Evolutionary conservation across 768 basidiomycete species (phyloP), one percentile per base, ranked within the genome.

Genomic region (Pluteus cervinus): DNA sequence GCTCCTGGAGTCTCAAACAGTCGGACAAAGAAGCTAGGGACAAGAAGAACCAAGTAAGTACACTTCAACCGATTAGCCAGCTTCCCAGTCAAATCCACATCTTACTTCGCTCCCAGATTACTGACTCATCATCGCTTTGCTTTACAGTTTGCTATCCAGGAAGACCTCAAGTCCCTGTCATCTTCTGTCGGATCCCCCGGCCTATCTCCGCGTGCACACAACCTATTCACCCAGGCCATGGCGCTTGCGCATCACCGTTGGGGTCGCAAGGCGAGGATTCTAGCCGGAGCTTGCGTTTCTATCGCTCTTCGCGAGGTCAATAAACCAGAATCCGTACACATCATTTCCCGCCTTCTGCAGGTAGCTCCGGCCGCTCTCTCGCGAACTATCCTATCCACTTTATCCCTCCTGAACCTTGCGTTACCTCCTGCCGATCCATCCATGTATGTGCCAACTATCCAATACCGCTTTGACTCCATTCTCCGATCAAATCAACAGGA

Each of bases 141-240:
- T 26, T 42, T 44, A 33, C 51, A 88, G 86, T 60, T 70, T 46
- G 71, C 77, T 25, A 83, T 84, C 62, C 65, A 70, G 33, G 65
- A 68, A 29, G 81, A 77, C 58, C 81, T 88, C 47, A 64, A 58
- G 43, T 69, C 75, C 29, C 61, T 87, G 24, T 68, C 80, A 40
- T 59, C 65, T 33, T 76, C 74, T 48, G 62, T 87, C 20, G 71
- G 71, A 48, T 69, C 67, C 42, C 57, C 78, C 48, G 79, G 78
- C 53, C 62, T 79, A 49, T 67, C 78, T 44, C 67, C 74, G 47
- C 83, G 86, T 46, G 81, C 81, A 9, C 71, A 70, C 41, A 66
- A 67, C 39, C 58, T 90, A 18, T 89, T 89, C 59, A 72, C 73
- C 58, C 76, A 81, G 47, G 75, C 75, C 17, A 85, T 79, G 74